phyloP scores from a whole-genome alignment of 2,329 filamentous ascomycete species.

The Cercospora zeae-maydis region DNA sequence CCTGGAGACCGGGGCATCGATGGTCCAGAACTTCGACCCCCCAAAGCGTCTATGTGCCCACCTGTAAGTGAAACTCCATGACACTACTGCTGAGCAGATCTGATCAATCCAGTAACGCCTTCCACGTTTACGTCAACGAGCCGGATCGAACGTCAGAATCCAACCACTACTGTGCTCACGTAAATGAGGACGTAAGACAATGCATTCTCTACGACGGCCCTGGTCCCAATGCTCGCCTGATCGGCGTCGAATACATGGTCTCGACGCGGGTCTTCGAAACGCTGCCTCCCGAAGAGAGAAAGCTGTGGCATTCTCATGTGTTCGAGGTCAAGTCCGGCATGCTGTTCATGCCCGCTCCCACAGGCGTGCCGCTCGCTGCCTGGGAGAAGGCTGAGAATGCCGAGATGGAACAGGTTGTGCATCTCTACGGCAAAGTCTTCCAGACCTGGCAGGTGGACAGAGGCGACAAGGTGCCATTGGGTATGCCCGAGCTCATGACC shows the following conservation, averaged over 20 bases:
- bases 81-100: neutral
- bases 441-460: constrained; percentile 83
- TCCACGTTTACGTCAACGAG: constrained; percentile 76
- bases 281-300: constrained; percentile 64
- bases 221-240: constrained; percentile 63
- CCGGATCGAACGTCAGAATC: constrained; percentile 66
- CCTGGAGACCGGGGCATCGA: constrained; percentile 59
- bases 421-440: constrained; percentile 77
- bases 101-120: constrained; percentile 57
- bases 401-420: constrained; percentile 74
- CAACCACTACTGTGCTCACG: constrained; percentile 80
- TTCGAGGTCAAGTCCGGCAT: constrained; percentile 76
- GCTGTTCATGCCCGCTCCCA: constrained; percentile 69
- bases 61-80: constrained; percentile 40
- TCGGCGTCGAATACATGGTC: constrained; percentile 88
- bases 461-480: constrained; percentile 62
- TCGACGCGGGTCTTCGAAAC: constrained; percentile 64
- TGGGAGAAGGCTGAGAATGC: constrained; percentile 76
- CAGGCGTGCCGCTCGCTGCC: constrained; percentile 51
- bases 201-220: constrained; percentile 79
- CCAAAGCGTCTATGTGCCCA: constrained; percentile 74
- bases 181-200: constrained; percentile 75
- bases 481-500: constrained; percentile 61
- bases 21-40: constrained; percentile 65
- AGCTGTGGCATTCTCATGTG: constrained; percentile 73